Base-by-base conservation (phyloP, 106 monocot genomes). In the Ottelia alismoides region DNA sequence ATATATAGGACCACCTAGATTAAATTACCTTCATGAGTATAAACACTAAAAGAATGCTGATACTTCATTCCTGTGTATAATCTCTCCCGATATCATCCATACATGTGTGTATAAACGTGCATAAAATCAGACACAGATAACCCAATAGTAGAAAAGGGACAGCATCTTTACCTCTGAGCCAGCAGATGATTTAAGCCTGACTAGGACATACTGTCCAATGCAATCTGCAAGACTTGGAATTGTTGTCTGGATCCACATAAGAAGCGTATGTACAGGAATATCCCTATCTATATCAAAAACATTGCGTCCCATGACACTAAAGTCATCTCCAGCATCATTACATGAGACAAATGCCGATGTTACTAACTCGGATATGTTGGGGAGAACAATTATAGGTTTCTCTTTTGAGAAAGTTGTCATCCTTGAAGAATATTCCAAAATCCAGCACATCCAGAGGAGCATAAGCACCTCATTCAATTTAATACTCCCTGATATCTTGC, bases 401-500 rank as follows among this genome's bases (percentile, higher is more conserved):
- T 52, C 63, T 30, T 69, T 52, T 45, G 16, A 53, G 44, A n/a
- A 49, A 6, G 26, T 73, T 4, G 45, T 9, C 11, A 67, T 43
- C 64, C 63, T 63, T 22, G 66, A 51, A 31, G 66, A 30, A 18
- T 53, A 64, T 29, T 55, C 71, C 73, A 98, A 65, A 25, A 75
- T n/a, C 89, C 85, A 98, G 48, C 89, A 98, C 45, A 82, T 60
- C 82, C 63, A 77, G n/a, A 89, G 66, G 56, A 98, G 45, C 81
- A 70, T 70, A 25, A 74, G 53, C 68, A 80, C 45, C 61, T 89
- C 85, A 11, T 18, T 47, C 43, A 71, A 27, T 50, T 20, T 47
- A 1, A 98, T 21, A 0, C 35, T 68, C 17, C 94, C 88, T 2
- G 53, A 35, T 26, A 79, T 68, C 72, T 96, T 84, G 3, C 65